A percentile compares a stretch with the other conserved stretches of the same genome.
These are phyloP conservation scores for Trichoderma asperellum DNA, from an alignment of 2,329 filamentous ascomycete genomes.

Conservation along the genomic window DNA sequence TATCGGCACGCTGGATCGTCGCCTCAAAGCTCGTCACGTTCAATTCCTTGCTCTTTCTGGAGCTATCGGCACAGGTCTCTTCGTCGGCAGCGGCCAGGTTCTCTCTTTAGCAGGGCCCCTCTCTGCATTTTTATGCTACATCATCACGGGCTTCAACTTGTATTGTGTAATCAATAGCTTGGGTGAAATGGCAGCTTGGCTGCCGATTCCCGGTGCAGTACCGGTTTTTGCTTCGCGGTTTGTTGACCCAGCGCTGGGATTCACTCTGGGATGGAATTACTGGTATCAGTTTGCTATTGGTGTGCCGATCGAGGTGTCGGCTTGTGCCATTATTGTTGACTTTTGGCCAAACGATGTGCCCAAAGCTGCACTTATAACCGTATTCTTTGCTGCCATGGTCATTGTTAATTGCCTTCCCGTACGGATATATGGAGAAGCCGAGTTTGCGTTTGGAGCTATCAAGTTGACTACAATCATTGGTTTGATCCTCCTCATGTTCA, in stretches of 20 bases:
- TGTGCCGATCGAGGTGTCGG: slow-evolving; percentile 53
- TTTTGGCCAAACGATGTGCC: slow-evolving; percentile 45
- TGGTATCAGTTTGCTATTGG: slow-evolving; percentile 56
- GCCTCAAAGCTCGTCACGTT: slow-evolving; percentile 47
- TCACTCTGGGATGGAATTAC: slow-evolving; percentile 57
- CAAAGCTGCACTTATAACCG: slow-evolving; percentile 42
- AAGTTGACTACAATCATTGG: slow-evolving; percentile 56
- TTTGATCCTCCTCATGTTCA: slow-evolving; percentile 54
- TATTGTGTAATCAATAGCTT: slow-evolving; percentile 55
- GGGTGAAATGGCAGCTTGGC: slow-evolving; percentile 64
- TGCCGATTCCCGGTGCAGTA: slow-evolving; percentile 60
- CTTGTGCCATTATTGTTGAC: slow-evolving; percentile 51
- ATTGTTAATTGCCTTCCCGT: slow-evolving; percentile 46
- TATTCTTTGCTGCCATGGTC: slow-evolving; percentile 46
- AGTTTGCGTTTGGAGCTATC: slow-evolving; percentile 54
- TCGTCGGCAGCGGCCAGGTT: slow-evolving; percentile 50
- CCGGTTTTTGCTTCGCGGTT: slow-evolving; percentile 54
- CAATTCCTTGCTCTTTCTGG: slow-evolving; percentile 49
- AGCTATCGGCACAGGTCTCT: slow-evolving; percentile 50
- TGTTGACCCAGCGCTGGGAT: slow-evolving; percentile 51
- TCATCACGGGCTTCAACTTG: slow-evolving; percentile 52
- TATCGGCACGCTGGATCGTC: slow-evolving; percentile 44
- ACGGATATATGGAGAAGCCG: slow-evolving; percentile 57
- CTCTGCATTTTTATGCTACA: slow-evolving; percentile 48
- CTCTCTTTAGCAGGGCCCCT: slow-evolving; percentile 49